A percentile compares a stretch with the other conserved stretches of the same genome.
These are phyloP conservation scores for Calocera viscosa DNA, from an alignment of 768 basidiomycete species.

Conservation along the genomic window DNA sequence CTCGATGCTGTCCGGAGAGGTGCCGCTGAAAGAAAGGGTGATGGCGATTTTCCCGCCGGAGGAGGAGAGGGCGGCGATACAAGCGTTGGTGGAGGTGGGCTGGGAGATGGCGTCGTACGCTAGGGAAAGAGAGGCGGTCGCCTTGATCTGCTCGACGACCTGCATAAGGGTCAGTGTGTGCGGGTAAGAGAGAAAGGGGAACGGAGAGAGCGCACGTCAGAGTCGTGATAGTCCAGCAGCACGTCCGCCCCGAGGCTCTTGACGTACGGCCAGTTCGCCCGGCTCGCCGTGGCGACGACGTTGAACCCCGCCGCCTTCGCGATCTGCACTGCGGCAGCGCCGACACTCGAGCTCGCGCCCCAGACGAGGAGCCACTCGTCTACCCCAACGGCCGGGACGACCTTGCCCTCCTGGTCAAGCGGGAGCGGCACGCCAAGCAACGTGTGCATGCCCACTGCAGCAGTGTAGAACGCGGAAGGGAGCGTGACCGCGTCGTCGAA, in stretches of 20 bases:
- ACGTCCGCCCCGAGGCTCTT: conserved; percentile 1
- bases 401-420: background rate
- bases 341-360: conserved; percentile 6
- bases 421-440: conserved; percentile 3
- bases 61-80: background rate
- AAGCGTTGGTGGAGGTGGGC: background rate
- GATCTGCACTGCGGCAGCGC: conserved; percentile 7
- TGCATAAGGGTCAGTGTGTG: too few species aligned
- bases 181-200: too few species aligned
- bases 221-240: conserved; percentile 7
- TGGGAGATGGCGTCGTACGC: conserved; percentile 1
- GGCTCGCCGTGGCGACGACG: conserved; percentile 9
- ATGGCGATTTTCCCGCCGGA: background rate
- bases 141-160: background rate
- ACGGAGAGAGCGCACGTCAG: too few species aligned
- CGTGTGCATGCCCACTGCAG: conserved; percentile 36
- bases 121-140: background rate
- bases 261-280: background rate
- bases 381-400: background rate
- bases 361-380: conserved; percentile 9
- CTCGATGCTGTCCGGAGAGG: background rate
- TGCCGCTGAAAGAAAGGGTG: background rate
- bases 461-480: conserved; percentile 39
- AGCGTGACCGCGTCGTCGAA: conserved; percentile 41
- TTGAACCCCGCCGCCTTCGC: conserved; percentile 6